A percentile compares a stretch with the other conserved stretches of the same genome.
Evolutionary conservation across 257 asterid species (phyloP).

Genomic region (Fraxinus excelsior): DNA sequence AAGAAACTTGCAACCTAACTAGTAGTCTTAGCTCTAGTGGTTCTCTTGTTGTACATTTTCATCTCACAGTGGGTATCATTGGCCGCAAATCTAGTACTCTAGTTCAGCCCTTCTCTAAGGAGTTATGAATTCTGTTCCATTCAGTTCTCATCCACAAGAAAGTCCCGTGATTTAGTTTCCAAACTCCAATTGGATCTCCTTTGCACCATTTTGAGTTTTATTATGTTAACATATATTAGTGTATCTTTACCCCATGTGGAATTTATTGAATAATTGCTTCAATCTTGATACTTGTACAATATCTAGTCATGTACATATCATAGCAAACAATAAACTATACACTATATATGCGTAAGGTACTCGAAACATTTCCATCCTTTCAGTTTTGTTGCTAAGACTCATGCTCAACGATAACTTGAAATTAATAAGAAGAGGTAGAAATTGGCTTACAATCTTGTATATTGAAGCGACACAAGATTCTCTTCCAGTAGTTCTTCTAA

Average conservation of each 20-base stretch:
- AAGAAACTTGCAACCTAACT: neutral
- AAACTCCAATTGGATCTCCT: neutral
- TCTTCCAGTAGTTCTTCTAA: no score
- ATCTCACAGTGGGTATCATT: neutral
- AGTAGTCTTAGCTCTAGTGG: neutral
- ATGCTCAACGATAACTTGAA: no score
- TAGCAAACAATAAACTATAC: no score
- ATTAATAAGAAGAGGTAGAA: no score
- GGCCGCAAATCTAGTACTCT: neutral
- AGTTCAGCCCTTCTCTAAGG: neutral
- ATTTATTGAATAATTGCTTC: neutral
- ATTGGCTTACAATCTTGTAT: no score
- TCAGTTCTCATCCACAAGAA: neutral
- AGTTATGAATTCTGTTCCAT: neutral
- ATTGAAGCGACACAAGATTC: no score
- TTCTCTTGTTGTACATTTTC: neutral
- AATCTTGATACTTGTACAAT: neutral
- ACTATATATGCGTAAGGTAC: no score
- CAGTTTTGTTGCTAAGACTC: no score
- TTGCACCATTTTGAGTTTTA: neutral
- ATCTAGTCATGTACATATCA: no score
- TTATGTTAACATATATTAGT: neutral
- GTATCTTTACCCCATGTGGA: neutral
- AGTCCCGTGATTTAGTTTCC: neutral
- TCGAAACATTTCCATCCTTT: no score